Conservation (phyloP, 768 basidiomycete species). For the Leccinum disarticulatum region DNA sequence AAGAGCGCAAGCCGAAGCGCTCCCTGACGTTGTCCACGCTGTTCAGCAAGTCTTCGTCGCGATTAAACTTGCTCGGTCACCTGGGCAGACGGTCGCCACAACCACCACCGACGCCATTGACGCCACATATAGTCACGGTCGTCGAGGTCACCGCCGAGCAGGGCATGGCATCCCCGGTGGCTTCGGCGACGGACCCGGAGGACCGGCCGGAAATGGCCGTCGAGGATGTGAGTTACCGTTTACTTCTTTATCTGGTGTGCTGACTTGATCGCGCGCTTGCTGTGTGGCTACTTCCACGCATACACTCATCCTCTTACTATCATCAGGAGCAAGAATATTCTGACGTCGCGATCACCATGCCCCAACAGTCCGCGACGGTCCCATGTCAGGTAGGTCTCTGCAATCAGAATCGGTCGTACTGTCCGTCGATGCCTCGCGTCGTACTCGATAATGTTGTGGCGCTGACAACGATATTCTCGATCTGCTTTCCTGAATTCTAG, state of each 20-base stretch:
- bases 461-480: slow-evolving; percentile 7
- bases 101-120: slow-evolving; percentile 27
- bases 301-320: slow-evolving; percentile 9
- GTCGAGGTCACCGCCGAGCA: slow-evolving; percentile 15
- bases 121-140: slow-evolving; percentile 13
- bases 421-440: slow-evolving; percentile 3
- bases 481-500: slow-evolving; percentile 35
- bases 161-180: slow-evolving; percentile 27
- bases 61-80: slow-evolving; percentile 26
- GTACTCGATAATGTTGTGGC: slow-evolving; percentile 4
- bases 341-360: slow-evolving; percentile 24
- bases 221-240: neutral
- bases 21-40: slow-evolving; percentile 25
- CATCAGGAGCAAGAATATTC: slow-evolving; percentile 17
- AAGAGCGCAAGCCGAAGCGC: slow-evolving; percentile 26
- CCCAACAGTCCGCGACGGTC: slow-evolving; percentile 38
- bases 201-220: slow-evolving; percentile 29
- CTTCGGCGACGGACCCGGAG: slow-evolving; percentile 19
- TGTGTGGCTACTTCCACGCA: slow-evolving; percentile 20
- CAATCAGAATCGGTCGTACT: neutral
- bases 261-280: slow-evolving; percentile 14
- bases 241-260: slow-evolving; percentile 1
- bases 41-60: slow-evolving; percentile 28
- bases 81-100: slow-evolving; percentile 32
- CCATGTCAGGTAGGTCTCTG: slow-evolving; percentile 45